These are phyloP conservation scores for Alternaria ethzedia DNA, from an alignment of 2,329 filamentous ascomycete genomes.

Conservation along the genomic window DNA sequence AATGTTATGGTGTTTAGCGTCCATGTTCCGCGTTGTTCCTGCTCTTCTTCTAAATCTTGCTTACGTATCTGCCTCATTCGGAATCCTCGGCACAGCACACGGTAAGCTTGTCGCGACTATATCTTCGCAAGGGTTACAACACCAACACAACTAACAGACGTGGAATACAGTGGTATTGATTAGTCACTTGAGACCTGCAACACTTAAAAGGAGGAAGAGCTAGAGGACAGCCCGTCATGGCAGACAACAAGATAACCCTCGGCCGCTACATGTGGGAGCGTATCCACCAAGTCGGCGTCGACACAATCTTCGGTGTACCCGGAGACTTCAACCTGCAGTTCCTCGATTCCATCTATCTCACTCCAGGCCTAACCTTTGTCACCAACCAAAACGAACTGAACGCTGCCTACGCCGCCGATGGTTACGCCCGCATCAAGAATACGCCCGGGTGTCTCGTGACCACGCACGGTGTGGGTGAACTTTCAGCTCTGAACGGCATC, in stretches of 20 bases:
- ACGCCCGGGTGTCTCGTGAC: conserved; percentile 60
- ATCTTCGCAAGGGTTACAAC: not conserved
- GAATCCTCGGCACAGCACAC: not conserved
- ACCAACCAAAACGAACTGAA: conserved; percentile 67
- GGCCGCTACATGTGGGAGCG: conserved; percentile 53
- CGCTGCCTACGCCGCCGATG: conserved; percentile 64
- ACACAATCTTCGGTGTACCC: conserved; percentile 53
- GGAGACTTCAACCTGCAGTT: conserved; percentile 57
- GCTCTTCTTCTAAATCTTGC: not conserved
- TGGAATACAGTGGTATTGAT: not conserved
- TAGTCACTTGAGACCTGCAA: not conserved
- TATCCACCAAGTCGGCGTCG: conserved; percentile 50
- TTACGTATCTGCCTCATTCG: not conserved
- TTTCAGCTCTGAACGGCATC: conserved; percentile 55
- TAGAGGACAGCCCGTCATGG: not conserved
- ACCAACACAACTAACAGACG: not conserved
- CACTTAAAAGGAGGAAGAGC: not conserved
- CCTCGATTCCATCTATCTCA: conserved; percentile 52
- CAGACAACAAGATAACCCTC: conserved; percentile 44
- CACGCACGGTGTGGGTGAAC: conserved; percentile 65
- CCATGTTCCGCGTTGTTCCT: not conserved
- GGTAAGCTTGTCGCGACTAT: conserved; percentile 1
- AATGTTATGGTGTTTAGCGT: not conserved
- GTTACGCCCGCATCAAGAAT: conserved; percentile 63
- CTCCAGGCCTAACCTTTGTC: conserved; percentile 52